Evolutionary conservation across 1,284 basidiomycete species (phyloP).

Genomic region (Sporisorium reilianum): DNA sequence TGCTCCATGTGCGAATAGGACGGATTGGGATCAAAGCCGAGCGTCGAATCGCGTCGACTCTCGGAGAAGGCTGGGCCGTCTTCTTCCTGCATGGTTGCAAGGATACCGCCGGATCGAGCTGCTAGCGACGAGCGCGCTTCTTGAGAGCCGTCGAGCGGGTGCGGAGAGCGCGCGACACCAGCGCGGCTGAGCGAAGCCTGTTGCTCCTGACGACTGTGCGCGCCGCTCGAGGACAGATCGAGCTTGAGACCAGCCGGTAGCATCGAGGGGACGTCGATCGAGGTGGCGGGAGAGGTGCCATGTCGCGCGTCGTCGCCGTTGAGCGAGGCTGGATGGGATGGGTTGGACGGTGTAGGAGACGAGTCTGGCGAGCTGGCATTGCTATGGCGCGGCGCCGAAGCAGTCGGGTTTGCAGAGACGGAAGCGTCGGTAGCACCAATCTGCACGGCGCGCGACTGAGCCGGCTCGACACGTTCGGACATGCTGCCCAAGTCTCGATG

Average conservation of each 20-base stretch:
- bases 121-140: slow-evolving; percentile 27
- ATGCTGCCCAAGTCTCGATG: slow-evolving; percentile 11
- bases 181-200: slow-evolving; percentile 34
- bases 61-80: slow-evolving; percentile 18
- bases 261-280: slow-evolving; percentile 27
- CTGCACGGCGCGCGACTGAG: slow-evolving; percentile 13
- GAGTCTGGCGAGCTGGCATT: slow-evolving; percentile 27
- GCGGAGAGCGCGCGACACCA: slow-evolving; percentile 38
- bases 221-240: slow-evolving; percentile 16
- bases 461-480: slow-evolving; percentile 13
- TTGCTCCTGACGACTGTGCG: slow-evolving; percentile 34
- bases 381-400: slow-evolving; percentile 2
- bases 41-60: slow-evolving; percentile 29
- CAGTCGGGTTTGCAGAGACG: slow-evolving; percentile 4
- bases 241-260: slow-evolving; percentile 32
- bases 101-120: slow-evolving; percentile 29
- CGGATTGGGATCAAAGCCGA: slow-evolving; percentile 22
- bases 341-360: slow-evolving; percentile 29
- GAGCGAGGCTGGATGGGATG: slow-evolving; percentile 38
- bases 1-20: slow-evolving; percentile 28
- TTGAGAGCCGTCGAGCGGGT: slow-evolving; percentile 34
- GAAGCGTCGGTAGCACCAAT: not conserved
- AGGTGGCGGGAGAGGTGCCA: slow-evolving; percentile 40
- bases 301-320: slow-evolving; percentile 39
- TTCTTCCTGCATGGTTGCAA: slow-evolving; percentile 53